phyloP scores from a whole-genome alignment of 73 alveolate species.

The Effrenium voratum region DNA sequence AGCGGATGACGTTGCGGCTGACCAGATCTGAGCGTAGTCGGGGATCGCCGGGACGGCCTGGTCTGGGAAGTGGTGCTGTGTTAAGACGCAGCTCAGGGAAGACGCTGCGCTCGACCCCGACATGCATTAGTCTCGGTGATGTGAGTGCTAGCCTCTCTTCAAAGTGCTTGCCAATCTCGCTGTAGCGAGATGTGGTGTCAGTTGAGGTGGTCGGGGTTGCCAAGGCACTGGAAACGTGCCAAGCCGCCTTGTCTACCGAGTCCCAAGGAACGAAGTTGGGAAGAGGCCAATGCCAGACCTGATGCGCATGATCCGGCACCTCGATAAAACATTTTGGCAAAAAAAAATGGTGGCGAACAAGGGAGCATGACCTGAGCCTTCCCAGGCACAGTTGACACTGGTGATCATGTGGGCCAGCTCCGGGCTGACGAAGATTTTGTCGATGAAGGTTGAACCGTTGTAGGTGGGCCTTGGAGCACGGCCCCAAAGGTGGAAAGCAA shows the following conservation, averaged over 20 bases:
- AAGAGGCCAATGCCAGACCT: not conserved
- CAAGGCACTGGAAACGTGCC: not conserved
- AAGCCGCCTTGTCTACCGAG: not conserved
- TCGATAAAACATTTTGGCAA: too few relatives aligned
- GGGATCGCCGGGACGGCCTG: not conserved
- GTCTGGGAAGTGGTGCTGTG: not conserved
- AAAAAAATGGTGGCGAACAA: too few relatives aligned
- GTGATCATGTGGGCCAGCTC: too few relatives aligned
- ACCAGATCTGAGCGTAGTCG: not conserved
- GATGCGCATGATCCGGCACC: too few relatives aligned
- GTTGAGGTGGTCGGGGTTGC: not conserved
- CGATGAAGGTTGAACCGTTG: too few relatives aligned
- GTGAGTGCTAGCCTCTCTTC: not conserved
- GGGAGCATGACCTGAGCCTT: too few relatives aligned
- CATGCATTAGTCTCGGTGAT: too few relatives aligned
- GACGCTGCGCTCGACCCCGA: not conserved
- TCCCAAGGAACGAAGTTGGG: not conserved
- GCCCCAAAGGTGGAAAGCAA: too few relatives aligned
- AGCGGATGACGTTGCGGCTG: not conserved
- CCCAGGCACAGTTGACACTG: too few relatives aligned
- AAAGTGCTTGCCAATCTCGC: too few relatives aligned
- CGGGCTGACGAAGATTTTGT: too few relatives aligned
- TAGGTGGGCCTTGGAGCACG: too few relatives aligned
- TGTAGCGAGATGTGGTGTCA: not conserved
- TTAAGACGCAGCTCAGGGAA: not conserved